Conservation (phyloP, 2,329 filamentous ascomycete species). For the Pezicula radicicola region DNA sequence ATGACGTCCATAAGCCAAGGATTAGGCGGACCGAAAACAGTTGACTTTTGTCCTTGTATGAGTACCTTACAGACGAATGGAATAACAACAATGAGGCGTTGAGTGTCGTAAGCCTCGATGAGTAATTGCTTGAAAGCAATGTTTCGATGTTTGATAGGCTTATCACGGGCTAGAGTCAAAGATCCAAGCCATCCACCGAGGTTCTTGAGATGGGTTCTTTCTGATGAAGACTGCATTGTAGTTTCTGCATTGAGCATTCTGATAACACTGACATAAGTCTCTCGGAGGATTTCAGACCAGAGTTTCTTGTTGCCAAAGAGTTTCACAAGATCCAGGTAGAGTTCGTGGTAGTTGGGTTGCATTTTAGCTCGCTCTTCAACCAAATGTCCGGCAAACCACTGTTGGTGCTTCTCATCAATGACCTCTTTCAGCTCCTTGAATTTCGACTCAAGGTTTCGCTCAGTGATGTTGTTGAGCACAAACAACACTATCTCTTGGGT, state of each 20-base stretch:
- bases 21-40: constrained; percentile 90
- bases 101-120: constrained; percentile 89
- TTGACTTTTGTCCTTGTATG: constrained; percentile 77
- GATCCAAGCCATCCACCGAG: constrained; percentile 91
- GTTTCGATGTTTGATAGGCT: constrained; percentile 93
- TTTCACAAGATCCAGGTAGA: constrained; percentile 87
- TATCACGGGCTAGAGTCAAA: constrained; percentile 87
- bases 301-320: constrained; percentile 76
- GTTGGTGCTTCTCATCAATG: constrained; percentile 77
- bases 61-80: constrained; percentile 98
- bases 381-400: constrained; percentile 95
- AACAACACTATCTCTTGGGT: constrained; percentile 93
- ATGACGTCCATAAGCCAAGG: constrained; percentile 98
- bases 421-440: constrained; percentile 77
- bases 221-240: constrained; percentile 79
- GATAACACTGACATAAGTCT: constrained; percentile 85
- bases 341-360: constrained; percentile 92
- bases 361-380: constrained; percentile 96
- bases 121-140: constrained; percentile 96
- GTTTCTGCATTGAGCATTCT: constrained; percentile 87
- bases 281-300: constrained; percentile 86
- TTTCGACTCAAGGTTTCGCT: constrained; percentile 82
- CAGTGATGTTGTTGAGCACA: constrained; percentile 93
- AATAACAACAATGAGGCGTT: constrained; percentile 87
- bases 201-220: constrained; percentile 88